Evolutionary conservation across 306 rosid species (phyloP), one percentile per base, ranked within the genome.

Genomic region (Bauhinia variegata): DNA sequence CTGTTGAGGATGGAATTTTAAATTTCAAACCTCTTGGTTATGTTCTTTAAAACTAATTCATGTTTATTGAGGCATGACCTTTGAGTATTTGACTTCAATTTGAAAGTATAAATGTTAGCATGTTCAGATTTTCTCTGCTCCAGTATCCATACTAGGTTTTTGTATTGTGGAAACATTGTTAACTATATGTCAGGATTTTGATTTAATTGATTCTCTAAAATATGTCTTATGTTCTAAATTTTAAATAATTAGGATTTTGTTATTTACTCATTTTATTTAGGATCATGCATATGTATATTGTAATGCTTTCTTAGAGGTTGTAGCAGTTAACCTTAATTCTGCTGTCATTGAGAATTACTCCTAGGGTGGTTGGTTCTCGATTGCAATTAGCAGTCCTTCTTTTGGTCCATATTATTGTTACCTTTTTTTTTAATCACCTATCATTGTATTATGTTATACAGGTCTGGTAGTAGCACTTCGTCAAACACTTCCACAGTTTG

Each of bases 1-100:
- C 48, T 58, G 37, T 46, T 19, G 49, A 41, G 72, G 78, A 80
- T 65, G 5, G 65, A 34, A 59, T 48, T 63, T 37, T 50, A 67
- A 4, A 18, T 62, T 56, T 52, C 8, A 4, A 62, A 13, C 11
- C 34, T 63, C 58, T 41, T 7, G 69, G 31, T 31, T 60, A 12
- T 70, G 49, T 33, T 70, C 32, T 43, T 38, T 7, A 42, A 30
- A 49, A 32, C 63, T 10, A 48, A 49, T 47, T 60, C 16, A 38
- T 12, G n/a, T n/a, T n/a, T n/a, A n/a, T n/a, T n/a, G n/a, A n/a
- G n/a, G n/a, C n/a, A n/a, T n/a, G n/a, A n/a, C n/a, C n/a, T n/a
- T n/a, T n/a, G n/a, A n/a, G n/a, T n/a, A n/a, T n/a, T n/a, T n/a
- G 33, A 60, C 23, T 48, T 44, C 34, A 31, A 34, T 52, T 41